Evolutionary conservation across 2,329 filamentous ascomycete genomes (phyloP), one percentile per base, ranked within the genome.

Genomic region (Pseudogymnoascus sp.): DNA sequence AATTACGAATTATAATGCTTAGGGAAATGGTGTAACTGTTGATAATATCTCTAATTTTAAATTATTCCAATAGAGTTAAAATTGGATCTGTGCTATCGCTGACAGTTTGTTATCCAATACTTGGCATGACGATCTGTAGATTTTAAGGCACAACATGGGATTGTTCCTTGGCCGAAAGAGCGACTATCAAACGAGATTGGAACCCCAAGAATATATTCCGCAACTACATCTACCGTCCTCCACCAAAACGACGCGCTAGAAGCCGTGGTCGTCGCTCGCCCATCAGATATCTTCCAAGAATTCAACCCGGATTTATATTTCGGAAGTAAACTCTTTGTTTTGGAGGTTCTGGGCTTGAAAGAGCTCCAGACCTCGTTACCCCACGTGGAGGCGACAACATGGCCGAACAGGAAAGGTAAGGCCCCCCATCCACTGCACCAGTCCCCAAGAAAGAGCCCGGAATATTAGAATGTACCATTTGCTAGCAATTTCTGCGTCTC

Each of bases 181-280:
- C 28, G 51, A 57, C 51, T 57, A 57, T 57, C 51, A 57, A 57
- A 57, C 51, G 51, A 57, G 51, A 57, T 57, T 57, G 51, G 51
- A 34, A 57, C 51, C 51, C 51, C 51, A 57, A 57, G 25, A 57
- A 13, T 34, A 6, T n/a, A 34, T 57, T 19, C 25, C 25, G 5
- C n/a, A 57, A 16, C 51, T 34, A 57, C 51, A 57, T 6, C 28
- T 57, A 36, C 28, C 25, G 16, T 36, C 28, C 51, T 57, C 28
- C 10, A 57, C 51, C 28, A 34, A 34, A 36, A 34, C 51, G 25
- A 57, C 51, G 51, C 51, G 16, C 51, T 57, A 57, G 51, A 34
- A 57, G 28, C 51, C 21, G 51, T 57, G 19, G 28, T 36, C n/a
- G 51, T 57, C 51, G 28, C 25, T 57, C 51, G 51, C 28, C 28